phyloP scores from a whole-genome alignment of 495 filamentous ascomycete species.

The Aspergillus funiculosus region DNA sequence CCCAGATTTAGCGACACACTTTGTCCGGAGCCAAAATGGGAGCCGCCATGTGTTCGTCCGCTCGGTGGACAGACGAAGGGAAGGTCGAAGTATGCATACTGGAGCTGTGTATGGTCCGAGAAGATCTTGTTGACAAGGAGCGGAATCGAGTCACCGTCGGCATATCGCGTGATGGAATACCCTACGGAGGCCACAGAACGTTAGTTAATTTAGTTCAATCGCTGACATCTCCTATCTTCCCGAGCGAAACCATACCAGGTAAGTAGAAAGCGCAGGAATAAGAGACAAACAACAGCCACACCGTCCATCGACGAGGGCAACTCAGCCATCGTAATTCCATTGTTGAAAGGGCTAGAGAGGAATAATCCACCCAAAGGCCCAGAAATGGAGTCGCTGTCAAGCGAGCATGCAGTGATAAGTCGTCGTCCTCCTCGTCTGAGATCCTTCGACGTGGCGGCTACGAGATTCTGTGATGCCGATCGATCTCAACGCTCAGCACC shows the following conservation, averaged over 20 bases:
- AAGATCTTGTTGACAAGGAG: constrained; percentile 94
- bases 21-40: constrained; percentile 70
- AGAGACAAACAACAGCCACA: constrained; percentile 40
- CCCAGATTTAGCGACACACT: constrained; percentile 86
- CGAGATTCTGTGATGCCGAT: constrained; percentile 14
- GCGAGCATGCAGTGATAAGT: constrained; percentile 20
- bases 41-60: constrained; percentile 60
- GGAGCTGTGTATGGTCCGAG: constrained; percentile 84
- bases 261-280: constrained; percentile 66
- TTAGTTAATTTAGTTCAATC: constrained; percentile 16
- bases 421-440: constrained; percentile 2
- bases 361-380: constrained; percentile 17
- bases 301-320: constrained; percentile 24
- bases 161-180: constrained; percentile 75
- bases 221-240: not conserved
- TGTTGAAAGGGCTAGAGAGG: constrained; percentile 23
- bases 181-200: constrained; percentile 38
- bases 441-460: constrained; percentile 19
- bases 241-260: constrained; percentile 51
- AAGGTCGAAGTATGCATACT: constrained; percentile 90
- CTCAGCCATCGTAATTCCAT: constrained; percentile 25
- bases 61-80: constrained; percentile 87
- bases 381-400: constrained; percentile 8
- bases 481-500: constrained; percentile 8
- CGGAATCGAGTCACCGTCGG: constrained; percentile 72